Conservation (phyloP, 495 filamentous ascomycete species). For the Echria macrotheca region DNA sequence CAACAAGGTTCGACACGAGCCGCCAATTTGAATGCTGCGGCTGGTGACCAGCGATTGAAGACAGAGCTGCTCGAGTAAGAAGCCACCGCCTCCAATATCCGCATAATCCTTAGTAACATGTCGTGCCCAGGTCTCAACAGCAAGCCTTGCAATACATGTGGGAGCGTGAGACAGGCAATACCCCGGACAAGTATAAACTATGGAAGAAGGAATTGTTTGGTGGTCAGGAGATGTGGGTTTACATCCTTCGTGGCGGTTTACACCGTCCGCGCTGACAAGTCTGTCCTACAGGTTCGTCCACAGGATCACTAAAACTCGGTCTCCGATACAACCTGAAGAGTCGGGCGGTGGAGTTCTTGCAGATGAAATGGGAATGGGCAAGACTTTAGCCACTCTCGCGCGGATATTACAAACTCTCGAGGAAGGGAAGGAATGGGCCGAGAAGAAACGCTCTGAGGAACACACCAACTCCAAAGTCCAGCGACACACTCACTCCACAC, state of each 20-base stretch:
- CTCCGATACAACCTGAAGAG: conserved; percentile 14
- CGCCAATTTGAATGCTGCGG: conserved; percentile 12
- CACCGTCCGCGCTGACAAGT: too few relatives aligned
- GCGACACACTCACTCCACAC: conserved; percentile 30
- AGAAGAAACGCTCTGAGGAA: conserved; percentile 7
- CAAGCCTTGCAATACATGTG: conserved; percentile 30
- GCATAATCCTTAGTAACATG: too few relatives aligned
- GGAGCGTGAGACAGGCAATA: conserved; percentile 26
- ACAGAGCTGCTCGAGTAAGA: conserved; percentile 23
- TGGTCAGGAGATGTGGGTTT: conserved; percentile 18
- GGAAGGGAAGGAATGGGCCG: conserved; percentile 40
- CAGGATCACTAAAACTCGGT: conserved; percentile 23
- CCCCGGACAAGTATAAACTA: conserved; percentile 22
- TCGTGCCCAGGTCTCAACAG: conserved; percentile 34
- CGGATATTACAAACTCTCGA: conserved; percentile 27
- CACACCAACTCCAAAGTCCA: neutral
- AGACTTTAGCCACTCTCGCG: conserved; percentile 37
- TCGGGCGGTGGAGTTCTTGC: conserved; percentile 35
- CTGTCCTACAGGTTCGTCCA: conserved; percentile 22
- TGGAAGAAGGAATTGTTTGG: conserved; percentile 16
- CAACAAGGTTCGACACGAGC: conserved; percentile 16
- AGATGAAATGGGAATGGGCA: conserved; percentile 47
- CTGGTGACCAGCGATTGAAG: conserved; percentile 18
- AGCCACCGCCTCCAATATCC: too few relatives aligned
- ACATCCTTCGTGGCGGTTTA: neutral